phyloP scores from a whole-genome alignment of 192 early-diverging fungal species.

The Entomortierella chlamydospora region DNA sequence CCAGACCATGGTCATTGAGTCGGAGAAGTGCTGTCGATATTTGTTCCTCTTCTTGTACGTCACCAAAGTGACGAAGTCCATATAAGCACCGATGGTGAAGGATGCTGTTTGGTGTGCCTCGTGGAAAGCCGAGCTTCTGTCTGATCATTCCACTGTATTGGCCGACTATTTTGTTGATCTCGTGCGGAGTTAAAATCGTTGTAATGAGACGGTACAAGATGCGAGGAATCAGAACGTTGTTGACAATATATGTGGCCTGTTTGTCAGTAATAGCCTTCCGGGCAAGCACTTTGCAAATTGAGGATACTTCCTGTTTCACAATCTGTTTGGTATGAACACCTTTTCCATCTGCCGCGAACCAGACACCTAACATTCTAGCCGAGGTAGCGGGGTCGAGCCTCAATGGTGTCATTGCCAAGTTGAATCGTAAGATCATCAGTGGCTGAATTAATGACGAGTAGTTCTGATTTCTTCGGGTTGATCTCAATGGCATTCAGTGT shows the following conservation, averaged over 20 bases:
- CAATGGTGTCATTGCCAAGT: background rate
- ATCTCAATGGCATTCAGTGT: slow-evolving; percentile 21
- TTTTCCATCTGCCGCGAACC: slow-evolving; percentile 9
- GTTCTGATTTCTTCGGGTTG: slow-evolving; percentile 36
- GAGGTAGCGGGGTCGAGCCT: background rate
- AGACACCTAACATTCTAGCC: background rate
- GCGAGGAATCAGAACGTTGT: slow-evolving; percentile 22
- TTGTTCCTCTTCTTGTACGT: slow-evolving; percentile 21
- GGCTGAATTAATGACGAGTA: slow-evolving; percentile 10
- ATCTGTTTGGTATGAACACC: background rate
- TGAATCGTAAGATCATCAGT: background rate
- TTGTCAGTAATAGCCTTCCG: slow-evolving; percentile 20
- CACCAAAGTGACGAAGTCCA: slow-evolving; percentile 13
- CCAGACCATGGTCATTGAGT: slow-evolving; percentile 8
- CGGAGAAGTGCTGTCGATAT: slow-evolving; percentile 16
- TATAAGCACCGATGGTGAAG: slow-evolving; percentile 18
- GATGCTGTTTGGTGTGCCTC: slow-evolving; percentile 14
- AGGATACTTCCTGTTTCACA: background rate
- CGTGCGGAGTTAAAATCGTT: background rate
- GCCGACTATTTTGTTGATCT: background rate
- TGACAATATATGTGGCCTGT: slow-evolving; percentile 27
- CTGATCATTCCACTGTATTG: slow-evolving; percentile 8
- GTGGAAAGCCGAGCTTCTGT: background rate
- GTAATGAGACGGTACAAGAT: slow-evolving; percentile 20
- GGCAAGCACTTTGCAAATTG: background rate